Base-by-base conservation (phyloP, 108 stramenopile species). In the Cyclotella sp. region DNA sequence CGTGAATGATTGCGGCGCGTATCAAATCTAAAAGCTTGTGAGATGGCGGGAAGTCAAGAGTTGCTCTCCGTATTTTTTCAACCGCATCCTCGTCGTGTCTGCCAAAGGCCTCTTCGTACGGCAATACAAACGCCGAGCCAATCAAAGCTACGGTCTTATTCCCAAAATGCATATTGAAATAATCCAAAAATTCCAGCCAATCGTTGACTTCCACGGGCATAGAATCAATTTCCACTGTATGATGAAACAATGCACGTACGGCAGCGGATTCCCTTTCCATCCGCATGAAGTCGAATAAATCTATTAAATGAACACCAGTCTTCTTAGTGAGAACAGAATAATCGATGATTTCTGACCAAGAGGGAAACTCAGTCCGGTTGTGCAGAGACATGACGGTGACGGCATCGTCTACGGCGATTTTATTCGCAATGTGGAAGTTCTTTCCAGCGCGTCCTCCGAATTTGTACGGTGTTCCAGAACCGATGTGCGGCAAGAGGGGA, bases 71-170 rank as follows among this genome's bases (percentile, higher is more conserved):
- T 13, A 58, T 58, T 1, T 21, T 58, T 58, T 58, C 55, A 0
- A 21, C 21, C 3, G 55, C 55, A 26, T 58, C 55, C 26, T 58
- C 21, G 22, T 58, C 55, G 55, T 58, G 24, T 13, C 3, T 26
- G 19, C 24, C 13, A 27, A 58, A 58, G 26, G 55, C 24, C 12
- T 58, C 55, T 26, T 16, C 24, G 24, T 14, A 16, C 9, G 7
- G 1, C 26, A 58, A 24, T 58, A 4, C 9, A 26, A 58, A 58
- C 22, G 55, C 55, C 13, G 55, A 58, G 7, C 55, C 55, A 58
- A 58, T 58, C 13, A 58, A 26, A 58, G 55, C 55, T 3, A 58
- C 55, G 3, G 55, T 58, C 10, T 58, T 58, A 58, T 58, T 28
- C 3, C 55, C 55, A 27, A 27, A 58, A 21, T 58, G 55, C 3